Evolutionary conservation across 1,284 basidiomycete genomes (phyloP).

Genomic region (Jaminaea rosea): DNA sequence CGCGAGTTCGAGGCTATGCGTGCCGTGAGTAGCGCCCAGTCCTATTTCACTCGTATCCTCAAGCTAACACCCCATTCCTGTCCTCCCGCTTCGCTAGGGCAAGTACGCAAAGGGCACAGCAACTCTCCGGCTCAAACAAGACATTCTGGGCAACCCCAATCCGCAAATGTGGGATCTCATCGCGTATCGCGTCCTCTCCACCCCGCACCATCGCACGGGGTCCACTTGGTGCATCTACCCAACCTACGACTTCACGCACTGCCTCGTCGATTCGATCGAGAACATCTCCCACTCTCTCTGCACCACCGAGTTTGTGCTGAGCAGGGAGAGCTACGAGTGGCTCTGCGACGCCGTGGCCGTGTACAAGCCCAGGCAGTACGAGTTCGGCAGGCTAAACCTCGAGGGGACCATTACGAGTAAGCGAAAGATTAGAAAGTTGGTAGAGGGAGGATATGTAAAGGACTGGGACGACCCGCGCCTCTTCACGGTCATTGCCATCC

Average conservation of each 20-base stretch:
- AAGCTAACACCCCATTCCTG: too few species aligned
- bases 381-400: slow-evolving; percentile 86
- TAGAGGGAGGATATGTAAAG: slow-evolving; percentile 70
- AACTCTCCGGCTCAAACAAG: slow-evolving; percentile 94
- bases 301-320: slow-evolving; percentile 92
- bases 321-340: slow-evolving; percentile 97
- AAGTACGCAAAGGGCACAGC: slow-evolving; percentile 82
- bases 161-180: slow-evolving; percentile 99
- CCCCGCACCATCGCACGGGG: slow-evolving; percentile 85
- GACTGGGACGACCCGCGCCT: slow-evolving; percentile 99
- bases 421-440: slow-evolving; percentile 84
- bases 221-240: slow-evolving; percentile 81
- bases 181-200: slow-evolving; percentile 84
- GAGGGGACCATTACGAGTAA: slow-evolving; percentile 97
- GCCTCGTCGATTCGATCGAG: slow-evolving; percentile 95
- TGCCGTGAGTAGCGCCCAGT: too few species aligned
- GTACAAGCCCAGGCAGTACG: slow-evolving; percentile 97
- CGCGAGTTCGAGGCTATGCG: slow-evolving; percentile 87
- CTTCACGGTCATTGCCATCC: slow-evolving; percentile 89
- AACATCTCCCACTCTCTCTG: slow-evolving; percentile 98
- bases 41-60: too few species aligned
- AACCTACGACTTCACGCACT: slow-evolving; percentile 98
- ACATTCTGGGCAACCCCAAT: slow-evolving; percentile 74
- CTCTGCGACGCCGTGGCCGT: slow-evolving; percentile 90
- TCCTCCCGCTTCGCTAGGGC: too few species aligned